Percentiles rank a stretch among this genome's conserved stretches.
These are phyloP conservation scores for Salix suchowensis DNA, from an alignment of 345 rosid species.

Conservation along the genomic window DNA sequence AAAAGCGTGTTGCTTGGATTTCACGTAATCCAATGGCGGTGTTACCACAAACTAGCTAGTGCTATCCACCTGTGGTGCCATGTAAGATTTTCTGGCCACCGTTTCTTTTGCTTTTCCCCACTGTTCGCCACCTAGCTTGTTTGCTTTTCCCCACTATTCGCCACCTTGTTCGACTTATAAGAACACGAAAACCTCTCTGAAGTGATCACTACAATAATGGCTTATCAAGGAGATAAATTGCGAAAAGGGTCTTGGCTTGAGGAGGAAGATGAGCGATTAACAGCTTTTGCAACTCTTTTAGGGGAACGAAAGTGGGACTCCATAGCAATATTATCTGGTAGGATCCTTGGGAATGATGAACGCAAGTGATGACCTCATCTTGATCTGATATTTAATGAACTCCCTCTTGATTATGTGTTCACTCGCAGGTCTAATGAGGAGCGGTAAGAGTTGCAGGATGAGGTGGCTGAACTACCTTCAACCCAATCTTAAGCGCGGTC, in stretches of 20 bases:
- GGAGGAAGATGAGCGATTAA: constrained; percentile 52
- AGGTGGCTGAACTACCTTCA: constrained; percentile 70
- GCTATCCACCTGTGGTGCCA: constrained; percentile 34
- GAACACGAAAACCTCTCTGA: constrained; percentile 9
- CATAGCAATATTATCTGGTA: constrained; percentile 54
- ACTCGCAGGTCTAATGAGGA: constrained; percentile 52
- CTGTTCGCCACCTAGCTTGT: constrained; percentile 23
- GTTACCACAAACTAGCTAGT: constrained; percentile 39
- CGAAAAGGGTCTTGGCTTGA: constrained; percentile 61
- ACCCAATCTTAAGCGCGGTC: constrained; percentile 57
- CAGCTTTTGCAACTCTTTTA: constrained; percentile 39
- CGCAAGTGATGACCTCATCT: not conserved
- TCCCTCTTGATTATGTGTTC: not conserved
- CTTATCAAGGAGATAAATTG: constrained; percentile 26
- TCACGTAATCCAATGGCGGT: constrained; percentile 27
- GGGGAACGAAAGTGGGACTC: constrained; percentile 71
- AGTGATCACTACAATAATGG: constrained; percentile 5
- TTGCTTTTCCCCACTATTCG: constrained; percentile 10
- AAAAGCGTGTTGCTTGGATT: constrained; percentile 24
- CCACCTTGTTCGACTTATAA: constrained; percentile 17
- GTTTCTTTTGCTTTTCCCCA: constrained; percentile 2
- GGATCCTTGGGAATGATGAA: not conserved
- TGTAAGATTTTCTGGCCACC: constrained; percentile 38
- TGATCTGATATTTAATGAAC: not conserved
- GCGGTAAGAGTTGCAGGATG: constrained; percentile 72